A percentile compares a stretch with the other conserved stretches of the same genome.
These are phyloP conservation scores for Leucocoprinus leucothites DNA, from an alignment of 768 basidiomycete species.

Conservation along the genomic window DNA sequence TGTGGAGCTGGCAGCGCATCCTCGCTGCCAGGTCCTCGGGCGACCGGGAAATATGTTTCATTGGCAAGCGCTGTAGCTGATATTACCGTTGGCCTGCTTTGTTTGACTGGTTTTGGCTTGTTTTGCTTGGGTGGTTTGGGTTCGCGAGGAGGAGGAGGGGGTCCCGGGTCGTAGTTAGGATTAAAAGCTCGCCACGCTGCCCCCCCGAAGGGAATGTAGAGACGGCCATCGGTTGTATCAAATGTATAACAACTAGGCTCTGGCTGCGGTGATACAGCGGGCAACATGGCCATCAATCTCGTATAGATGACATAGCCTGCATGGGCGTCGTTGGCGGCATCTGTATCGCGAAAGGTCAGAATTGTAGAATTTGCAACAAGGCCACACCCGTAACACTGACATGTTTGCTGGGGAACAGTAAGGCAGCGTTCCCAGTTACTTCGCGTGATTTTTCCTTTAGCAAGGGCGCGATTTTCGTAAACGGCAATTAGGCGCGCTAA, in stretches of 20 bases:
- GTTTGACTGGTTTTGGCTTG: constrained; percentile 3
- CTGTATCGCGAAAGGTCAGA: constrained; percentile 28
- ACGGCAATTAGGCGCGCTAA: constrained; percentile 61
- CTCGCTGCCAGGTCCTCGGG: background rate
- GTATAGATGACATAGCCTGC: constrained; percentile 55
- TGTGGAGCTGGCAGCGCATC: background rate
- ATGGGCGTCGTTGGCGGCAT: constrained; percentile 73
- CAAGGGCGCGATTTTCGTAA: constrained; percentile 50
- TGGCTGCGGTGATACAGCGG: constrained; percentile 29
- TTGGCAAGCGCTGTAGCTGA: background rate
- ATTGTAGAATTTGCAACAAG: constrained; percentile 1
- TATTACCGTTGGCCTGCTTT: background rate
- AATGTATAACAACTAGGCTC: constrained; percentile 54
- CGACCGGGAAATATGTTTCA: background rate
- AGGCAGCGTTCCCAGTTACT: constrained; percentile 70
- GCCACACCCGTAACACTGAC: constrained; percentile 41
- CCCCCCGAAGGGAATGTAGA: constrained; percentile 39
- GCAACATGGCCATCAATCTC: constrained; percentile 41
- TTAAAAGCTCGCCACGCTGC: constrained; percentile 55
- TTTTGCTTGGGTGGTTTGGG: constrained; percentile 19
- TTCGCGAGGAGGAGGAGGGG: constrained; percentile 48
- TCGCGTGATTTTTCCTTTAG: constrained; percentile 57
- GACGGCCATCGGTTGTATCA: constrained; percentile 42
- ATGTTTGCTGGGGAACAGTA: constrained; percentile 47
- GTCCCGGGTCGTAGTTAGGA: constrained; percentile 71